phyloP scores from a whole-genome alignment of 2,329 filamentous ascomycete genomes.

The Fusarium sp. region DNA sequence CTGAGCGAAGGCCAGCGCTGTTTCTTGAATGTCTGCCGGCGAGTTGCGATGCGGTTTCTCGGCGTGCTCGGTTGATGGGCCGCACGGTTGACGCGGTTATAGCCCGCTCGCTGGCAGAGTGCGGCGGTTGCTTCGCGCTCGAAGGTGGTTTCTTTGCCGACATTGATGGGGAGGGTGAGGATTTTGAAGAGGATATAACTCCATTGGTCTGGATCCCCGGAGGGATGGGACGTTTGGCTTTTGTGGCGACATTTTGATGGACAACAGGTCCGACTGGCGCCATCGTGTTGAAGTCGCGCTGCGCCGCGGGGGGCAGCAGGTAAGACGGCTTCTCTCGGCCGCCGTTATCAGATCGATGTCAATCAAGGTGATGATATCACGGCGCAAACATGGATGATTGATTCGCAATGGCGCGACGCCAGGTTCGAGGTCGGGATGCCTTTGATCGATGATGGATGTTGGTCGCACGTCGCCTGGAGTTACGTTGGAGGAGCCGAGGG shows the following conservation, averaged over 20 bases:
- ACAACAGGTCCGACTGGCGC: conserved; percentile 64
- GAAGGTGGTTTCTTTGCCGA: conserved; percentile 64
- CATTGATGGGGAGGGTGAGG: conserved; percentile 69
- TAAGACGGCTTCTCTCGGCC: conserved; percentile 17
- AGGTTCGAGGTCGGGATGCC: conserved; percentile 7
- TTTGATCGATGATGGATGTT: conserved; percentile 5
- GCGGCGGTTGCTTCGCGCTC: conserved; percentile 54
- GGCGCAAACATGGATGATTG: conserved; percentile 37
- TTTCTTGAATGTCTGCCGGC: conserved; percentile 61
- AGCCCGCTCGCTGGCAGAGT: conserved; percentile 49
- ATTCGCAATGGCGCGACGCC: conserved; percentile 27
- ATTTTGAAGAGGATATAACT: conserved; percentile 61
- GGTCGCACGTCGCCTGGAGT: conserved; percentile 36
- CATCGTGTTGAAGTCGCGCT: conserved; percentile 55
- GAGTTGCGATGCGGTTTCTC: conserved; percentile 62
- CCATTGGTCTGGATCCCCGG: conserved; percentile 76
- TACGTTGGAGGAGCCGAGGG: conserved; percentile 39
- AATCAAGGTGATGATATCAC: conserved; percentile 15
- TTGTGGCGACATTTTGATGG: conserved; percentile 59
- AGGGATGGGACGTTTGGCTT: conserved; percentile 75
- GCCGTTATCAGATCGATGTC: conserved; percentile 29
- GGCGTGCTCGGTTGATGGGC: conserved; percentile 67
- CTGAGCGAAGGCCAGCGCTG: conserved; percentile 61
- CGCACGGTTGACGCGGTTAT: conserved; percentile 57
- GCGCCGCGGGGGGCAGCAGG: conserved; percentile 36